These are phyloP conservation scores for Trametes cingulata DNA, from an alignment of 768 basidiomycete species.

Conservation along the genomic window DNA sequence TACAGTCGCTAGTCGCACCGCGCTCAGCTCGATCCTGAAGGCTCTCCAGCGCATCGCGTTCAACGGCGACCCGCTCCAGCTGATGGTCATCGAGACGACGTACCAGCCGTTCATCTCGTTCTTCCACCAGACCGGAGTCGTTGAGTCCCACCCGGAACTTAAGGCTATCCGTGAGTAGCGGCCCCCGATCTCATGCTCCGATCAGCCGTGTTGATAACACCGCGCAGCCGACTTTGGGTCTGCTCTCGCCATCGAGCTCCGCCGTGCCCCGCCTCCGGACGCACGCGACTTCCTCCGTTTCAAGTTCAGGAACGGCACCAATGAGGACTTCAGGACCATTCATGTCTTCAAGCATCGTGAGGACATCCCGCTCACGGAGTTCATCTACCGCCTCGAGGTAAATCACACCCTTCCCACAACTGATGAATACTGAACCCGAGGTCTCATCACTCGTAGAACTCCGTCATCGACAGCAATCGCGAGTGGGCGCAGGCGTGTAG, in stretches of 20 bases:
- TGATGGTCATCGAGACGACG: conserved; percentile 76
- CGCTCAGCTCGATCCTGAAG: conserved; percentile 68
- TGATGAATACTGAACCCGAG: too few relatives aligned
- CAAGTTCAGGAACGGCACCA: conserved; percentile 84
- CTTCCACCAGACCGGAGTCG: conserved; percentile 74
- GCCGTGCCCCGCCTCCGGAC: conserved; percentile 72
- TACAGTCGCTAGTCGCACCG: conserved; percentile 79
- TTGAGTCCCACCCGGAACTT: conserved; percentile 57
- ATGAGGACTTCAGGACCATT: conserved; percentile 59
- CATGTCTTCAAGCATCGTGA: conserved; percentile 73
- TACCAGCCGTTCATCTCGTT: conserved; percentile 92
- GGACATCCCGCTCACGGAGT: conserved; percentile 82
- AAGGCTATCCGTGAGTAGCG: conserved; percentile 61
- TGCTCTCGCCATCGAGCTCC: conserved; percentile 77
- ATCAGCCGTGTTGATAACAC: not conserved
- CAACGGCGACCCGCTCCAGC: conserved; percentile 76
- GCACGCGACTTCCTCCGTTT: conserved; percentile 80
- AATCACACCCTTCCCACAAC: conserved; percentile 19
- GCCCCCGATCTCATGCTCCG: not conserved
- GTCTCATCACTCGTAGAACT: conserved; percentile 36
- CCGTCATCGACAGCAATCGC: conserved; percentile 45
- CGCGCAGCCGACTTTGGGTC: conserved; percentile 67
- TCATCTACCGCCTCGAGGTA: conserved; percentile 82
- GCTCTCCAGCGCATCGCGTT: conserved; percentile 79
- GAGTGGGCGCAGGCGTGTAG: conserved; percentile 48